These are phyloP conservation scores for Brassica hybrid DNA, from an alignment of 441 rosid species.

Conservation along the genomic window DNA sequence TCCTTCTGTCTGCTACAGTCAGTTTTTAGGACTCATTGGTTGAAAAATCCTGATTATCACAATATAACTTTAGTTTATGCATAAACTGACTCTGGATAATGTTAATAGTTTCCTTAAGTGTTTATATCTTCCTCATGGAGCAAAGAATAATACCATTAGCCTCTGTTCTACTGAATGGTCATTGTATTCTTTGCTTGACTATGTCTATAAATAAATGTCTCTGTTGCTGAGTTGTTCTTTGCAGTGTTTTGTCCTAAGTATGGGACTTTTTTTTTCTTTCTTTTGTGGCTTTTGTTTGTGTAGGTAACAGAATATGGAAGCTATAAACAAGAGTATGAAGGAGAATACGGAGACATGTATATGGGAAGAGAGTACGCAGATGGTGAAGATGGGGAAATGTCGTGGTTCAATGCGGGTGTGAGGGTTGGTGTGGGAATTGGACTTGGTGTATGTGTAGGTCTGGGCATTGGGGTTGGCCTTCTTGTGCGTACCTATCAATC, in stretches of 20 bases:
- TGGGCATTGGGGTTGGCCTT: constrained; percentile 67
- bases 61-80: neutral
- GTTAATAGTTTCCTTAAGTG: neutral
- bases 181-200: neutral
- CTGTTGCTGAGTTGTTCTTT: no score
- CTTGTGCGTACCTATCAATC: constrained; percentile 64
- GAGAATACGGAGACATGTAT: constrained; percentile 43
- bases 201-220: neutral
- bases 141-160: neutral
- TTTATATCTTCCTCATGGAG: no score
- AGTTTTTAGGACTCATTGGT: neutral
- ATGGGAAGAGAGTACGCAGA: constrained; percentile 48
- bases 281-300: no score
- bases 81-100: neutral
- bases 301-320: constrained; percentile 53
- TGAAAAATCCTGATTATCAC: neutral
- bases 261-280: no score
- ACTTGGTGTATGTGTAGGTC: constrained; percentile 65
- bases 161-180: neutral
- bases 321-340: constrained; percentile 56
- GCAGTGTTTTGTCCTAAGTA: no score
- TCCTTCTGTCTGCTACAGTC: constrained; percentile 22
- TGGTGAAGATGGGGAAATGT: constrained; percentile 69
- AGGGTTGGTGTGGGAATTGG: constrained; percentile 79
- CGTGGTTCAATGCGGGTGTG: constrained; percentile 74